Conservation (phyloP, 2,329 filamentous ascomycete species). For the Fonsecaea multimorphosa region DNA sequence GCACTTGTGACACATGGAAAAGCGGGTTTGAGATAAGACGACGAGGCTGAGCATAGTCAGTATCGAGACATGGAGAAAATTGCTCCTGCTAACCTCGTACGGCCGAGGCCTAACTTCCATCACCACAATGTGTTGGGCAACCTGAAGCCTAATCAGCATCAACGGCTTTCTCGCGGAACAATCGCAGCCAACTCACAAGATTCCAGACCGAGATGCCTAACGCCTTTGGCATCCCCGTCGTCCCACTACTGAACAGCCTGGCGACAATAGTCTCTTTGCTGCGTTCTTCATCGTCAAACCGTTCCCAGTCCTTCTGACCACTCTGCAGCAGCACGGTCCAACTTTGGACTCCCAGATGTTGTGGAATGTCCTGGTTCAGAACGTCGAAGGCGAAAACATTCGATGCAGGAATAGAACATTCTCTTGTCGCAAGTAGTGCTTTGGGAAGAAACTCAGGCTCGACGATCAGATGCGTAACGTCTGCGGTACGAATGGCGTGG, state of each 20-base stretch:
- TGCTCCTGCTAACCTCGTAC: conserved; percentile 8
- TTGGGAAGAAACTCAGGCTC: conserved; percentile 41
- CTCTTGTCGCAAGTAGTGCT: conserved; percentile 2
- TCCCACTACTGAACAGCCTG: conserved; percentile 62
- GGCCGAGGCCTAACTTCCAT: conserved; percentile 10
- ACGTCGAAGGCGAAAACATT: conserved; percentile 21
- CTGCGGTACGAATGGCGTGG: conserved; percentile 53
- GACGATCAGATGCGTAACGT: conserved; percentile 54
- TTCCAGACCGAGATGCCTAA: conserved; percentile 14
- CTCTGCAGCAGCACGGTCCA: conserved; percentile 52
- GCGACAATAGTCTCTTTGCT: conserved; percentile 54
- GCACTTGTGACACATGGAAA: conserved; percentile 58
- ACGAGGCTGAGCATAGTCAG: background rate
- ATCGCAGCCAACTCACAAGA: background rate
- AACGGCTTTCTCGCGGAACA: background rate
- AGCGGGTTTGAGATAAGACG: background rate
- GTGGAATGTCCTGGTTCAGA: conserved; percentile 46
- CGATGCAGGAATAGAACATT: conserved; percentile 15
- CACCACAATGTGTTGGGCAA: conserved; percentile 18
- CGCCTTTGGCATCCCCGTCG: conserved; percentile 66
- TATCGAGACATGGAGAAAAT: background rate
- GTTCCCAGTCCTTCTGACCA: conserved; percentile 56
- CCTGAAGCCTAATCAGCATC: background rate
- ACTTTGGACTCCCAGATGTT: conserved; percentile 45
- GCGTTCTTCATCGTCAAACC: conserved; percentile 48